phyloP scores from a whole-genome alignment of 805 yeast genomes.

The Wickerhamomyces silvicola region DNA sequence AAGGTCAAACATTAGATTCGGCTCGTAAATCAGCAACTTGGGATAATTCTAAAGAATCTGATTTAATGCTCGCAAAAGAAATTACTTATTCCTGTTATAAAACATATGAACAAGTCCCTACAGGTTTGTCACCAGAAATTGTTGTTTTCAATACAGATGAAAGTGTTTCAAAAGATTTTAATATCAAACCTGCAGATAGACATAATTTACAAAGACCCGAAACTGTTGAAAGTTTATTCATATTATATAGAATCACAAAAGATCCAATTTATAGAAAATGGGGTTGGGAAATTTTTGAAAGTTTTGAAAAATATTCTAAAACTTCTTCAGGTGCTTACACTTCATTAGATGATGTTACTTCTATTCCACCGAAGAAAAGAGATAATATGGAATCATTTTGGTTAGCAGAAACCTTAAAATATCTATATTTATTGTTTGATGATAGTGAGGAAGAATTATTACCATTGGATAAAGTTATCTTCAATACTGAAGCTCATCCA shows the following conservation, averaged over 20 bases:
- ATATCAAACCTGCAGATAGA: conserved; percentile 61
- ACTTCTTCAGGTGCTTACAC: conserved; percentile 50
- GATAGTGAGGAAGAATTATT: conserved; percentile 48
- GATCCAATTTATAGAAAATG: conserved; percentile 78
- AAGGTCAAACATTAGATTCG: conserved; percentile 49
- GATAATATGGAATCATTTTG: conserved; percentile 91
- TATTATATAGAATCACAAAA: conserved; percentile 71
- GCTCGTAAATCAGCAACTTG: conserved; percentile 54
- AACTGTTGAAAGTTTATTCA: conserved; percentile 83
- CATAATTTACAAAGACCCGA: conserved; percentile 93
- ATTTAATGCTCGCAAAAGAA: conserved; percentile 65
- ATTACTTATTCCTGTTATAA: conserved; percentile 75
- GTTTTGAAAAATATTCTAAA: conserved; percentile 55
- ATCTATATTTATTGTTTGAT: conserved; percentile 73
- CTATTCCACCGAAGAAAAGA: conserved; percentile 40
- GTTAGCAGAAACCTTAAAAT: conserved; percentile 90
- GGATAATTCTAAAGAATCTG: conserved; percentile 52
- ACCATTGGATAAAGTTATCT: conserved; percentile 65
- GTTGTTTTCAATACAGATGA: conserved; percentile 68
- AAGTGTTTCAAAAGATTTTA: conserved; percentile 45
- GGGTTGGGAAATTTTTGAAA: conserved; percentile 82
- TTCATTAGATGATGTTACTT: conserved; percentile 60
- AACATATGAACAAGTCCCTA: conserved; percentile 66
- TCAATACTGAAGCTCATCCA: conserved; percentile 93
- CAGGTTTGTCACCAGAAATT: conserved; percentile 87